A percentile compares a stretch with the other conserved stretches of the same genome.
These are phyloP conservation scores for Artemisia annua DNA, from an alignment of 129 eudicot species.

Conservation along the genomic window DNA sequence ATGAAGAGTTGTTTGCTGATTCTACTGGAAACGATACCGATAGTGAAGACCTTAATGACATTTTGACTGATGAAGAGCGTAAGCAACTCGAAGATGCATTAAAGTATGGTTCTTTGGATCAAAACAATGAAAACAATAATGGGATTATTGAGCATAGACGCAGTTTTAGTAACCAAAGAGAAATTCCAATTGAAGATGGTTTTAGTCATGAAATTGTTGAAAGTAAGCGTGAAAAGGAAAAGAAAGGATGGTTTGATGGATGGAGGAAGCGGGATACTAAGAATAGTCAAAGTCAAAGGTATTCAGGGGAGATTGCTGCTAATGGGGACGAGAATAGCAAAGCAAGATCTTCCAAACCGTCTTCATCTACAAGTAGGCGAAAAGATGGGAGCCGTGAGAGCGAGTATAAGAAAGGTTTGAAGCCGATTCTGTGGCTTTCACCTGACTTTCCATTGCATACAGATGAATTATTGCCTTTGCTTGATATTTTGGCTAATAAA, in stretches of 20 bases:
- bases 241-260: constrained; percentile 56
- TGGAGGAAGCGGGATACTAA: constrained; percentile 51
- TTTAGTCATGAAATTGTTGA: constrained; percentile 22
- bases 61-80: constrained; percentile 52
- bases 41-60: constrained; percentile 40
- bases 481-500: constrained; percentile 82
- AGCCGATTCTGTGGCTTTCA: constrained; percentile 84
- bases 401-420: constrained; percentile 91
- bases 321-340: too few species aligned
- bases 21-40: constrained; percentile 39
- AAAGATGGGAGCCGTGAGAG: constrained; percentile 58
- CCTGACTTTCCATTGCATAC: constrained; percentile 72
- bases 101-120: constrained; percentile 30
- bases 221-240: constrained; percentile 34
- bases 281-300: constrained; percentile 29
- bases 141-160: constrained; percentile 30
- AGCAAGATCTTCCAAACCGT: too few species aligned
- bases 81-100: constrained; percentile 51
- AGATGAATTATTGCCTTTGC: constrained; percentile 82
- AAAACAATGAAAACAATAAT: constrained; percentile 25
- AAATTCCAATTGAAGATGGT: constrained; percentile 34
- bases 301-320: not conserved
- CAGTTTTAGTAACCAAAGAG: constrained; percentile 29
- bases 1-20: constrained; percentile 34
- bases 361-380: constrained; percentile 22